Evolutionary conservation across 306 rosid genomes (phyloP).

Genomic region (Arachis stenosperma): DNA sequence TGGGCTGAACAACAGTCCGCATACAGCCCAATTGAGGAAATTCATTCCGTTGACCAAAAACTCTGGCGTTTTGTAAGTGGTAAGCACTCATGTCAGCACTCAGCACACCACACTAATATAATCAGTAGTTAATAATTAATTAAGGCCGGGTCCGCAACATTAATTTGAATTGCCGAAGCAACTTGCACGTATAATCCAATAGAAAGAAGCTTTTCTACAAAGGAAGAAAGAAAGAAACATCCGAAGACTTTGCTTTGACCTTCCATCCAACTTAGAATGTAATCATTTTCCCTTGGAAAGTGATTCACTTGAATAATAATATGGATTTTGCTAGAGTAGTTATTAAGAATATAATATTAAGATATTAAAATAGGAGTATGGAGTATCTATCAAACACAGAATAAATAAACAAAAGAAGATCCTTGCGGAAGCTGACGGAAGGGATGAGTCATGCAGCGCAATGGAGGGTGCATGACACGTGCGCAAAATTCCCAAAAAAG

Average conservation of each 20-base stretch:
- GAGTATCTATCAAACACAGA: no score
- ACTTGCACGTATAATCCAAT: not conserved
- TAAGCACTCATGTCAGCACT: slow-evolving; percentile 20
- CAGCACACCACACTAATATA: not conserved
- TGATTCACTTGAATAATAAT: not conserved
- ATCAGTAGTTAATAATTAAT: not conserved
- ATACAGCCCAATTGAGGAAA: no score
- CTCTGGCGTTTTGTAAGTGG: not conserved
- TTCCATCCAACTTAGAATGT: not conserved
- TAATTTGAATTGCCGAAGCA: not conserved
- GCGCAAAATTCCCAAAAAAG: not conserved
- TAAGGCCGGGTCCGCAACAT: not conserved
- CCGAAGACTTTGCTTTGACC: not conserved
- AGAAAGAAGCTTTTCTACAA: not conserved
- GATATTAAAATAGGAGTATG: no score
- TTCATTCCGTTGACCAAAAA: no score
- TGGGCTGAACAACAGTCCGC: not conserved
- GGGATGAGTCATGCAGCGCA: slow-evolving; percentile 36
- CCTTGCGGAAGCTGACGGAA: slow-evolving; percentile 40
- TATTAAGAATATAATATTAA: no score
- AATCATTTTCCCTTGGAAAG: not conserved
- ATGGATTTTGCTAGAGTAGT: no score
- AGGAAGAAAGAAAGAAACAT: not conserved
- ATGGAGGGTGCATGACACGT: slow-evolving; percentile 30
- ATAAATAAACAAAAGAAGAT: not conserved